These are phyloP conservation scores for Diaporthe sp. DNA, from an alignment of 2,329 filamentous ascomycete genomes.

Conservation along the genomic window DNA sequence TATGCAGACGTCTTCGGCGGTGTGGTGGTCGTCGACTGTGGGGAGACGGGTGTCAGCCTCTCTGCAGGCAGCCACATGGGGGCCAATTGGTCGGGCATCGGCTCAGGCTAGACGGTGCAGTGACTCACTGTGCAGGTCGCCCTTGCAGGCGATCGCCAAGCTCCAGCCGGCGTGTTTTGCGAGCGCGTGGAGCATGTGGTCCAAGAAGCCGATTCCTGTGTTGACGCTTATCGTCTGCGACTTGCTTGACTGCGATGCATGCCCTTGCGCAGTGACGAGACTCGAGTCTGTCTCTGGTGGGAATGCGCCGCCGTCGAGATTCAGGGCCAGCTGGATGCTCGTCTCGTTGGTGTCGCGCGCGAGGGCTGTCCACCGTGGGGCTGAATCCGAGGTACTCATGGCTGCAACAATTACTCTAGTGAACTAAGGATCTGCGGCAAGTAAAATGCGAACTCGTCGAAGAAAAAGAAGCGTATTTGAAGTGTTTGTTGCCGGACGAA, in stretches of 20 bases:
- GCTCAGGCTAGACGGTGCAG: background rate
- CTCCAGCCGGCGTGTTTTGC: conserved; percentile 98
- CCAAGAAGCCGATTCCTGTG: conserved; percentile 96
- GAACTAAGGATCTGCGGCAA: background rate
- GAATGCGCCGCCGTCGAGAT: conserved; percentile 90
- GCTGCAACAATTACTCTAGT: background rate
- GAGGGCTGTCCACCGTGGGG: conserved; percentile 79
- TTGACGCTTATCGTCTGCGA: conserved; percentile 89
- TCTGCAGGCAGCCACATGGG: background rate
- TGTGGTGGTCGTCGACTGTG: conserved; percentile 97
- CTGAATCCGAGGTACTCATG: conserved; percentile 46
- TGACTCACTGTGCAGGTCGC: conserved; percentile 88
- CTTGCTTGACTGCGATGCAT: conserved; percentile 87
- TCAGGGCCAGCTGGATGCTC: conserved; percentile 92
- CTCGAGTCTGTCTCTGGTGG: conserved; percentile 73
- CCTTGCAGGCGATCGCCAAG: conserved; percentile 84
- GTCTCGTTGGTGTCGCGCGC: conserved; percentile 97
- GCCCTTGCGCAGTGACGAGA: conserved; percentile 68
- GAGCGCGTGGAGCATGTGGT: conserved; percentile 98
- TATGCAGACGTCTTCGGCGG: conserved; percentile 94
- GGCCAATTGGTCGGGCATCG: background rate
- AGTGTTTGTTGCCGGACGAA: background rate
- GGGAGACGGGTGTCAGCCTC: background rate
- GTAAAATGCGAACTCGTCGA: background rate
- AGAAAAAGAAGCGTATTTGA: background rate